Percentiles rank a stretch among this genome's conserved stretches.
phyloP scores from a whole-genome alignment of 805 yeast species.

The Candida pini region DNA sequence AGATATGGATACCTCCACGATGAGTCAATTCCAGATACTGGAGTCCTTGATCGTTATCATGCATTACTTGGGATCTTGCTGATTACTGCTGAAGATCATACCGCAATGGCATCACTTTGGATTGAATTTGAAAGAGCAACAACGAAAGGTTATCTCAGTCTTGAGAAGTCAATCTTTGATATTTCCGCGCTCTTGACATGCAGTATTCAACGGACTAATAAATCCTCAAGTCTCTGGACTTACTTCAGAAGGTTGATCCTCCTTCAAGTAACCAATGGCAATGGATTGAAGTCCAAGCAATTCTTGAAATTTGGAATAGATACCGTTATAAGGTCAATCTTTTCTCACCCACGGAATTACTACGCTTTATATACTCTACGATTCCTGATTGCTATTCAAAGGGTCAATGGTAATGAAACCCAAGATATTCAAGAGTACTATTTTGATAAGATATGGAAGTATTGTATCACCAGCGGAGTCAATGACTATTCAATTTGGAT shows the following conservation, averaged over 20 bases:
- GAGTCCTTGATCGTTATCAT: constrained; percentile 1
- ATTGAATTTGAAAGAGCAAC: no score
- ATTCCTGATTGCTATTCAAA: constrained; percentile 9
- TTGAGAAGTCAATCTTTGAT: neutral
- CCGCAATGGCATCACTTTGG: constrained; percentile 15
- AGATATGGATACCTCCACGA: neutral
- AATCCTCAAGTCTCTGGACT: constrained; percentile 30
- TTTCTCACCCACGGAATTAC: constrained; percentile 40
- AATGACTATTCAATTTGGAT: neutral
- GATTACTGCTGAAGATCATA: constrained; percentile 26
- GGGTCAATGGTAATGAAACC: constrained; percentile 1
- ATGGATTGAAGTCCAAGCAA: neutral
- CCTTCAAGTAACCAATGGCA: neutral
- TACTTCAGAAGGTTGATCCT: constrained; percentile 15
- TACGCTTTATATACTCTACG: constrained; percentile 40
- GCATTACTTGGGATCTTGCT: constrained; percentile 22
- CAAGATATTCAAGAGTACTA: no score
- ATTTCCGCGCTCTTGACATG: constrained; percentile 18
- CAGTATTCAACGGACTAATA: constrained; percentile 25
- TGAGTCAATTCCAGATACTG: neutral
- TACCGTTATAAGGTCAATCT: constrained; percentile 30
- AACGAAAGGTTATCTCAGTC: constrained; percentile 5
- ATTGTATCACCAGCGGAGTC: neutral
- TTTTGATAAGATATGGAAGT: neutral
- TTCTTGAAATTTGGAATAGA: constrained; percentile 3